phyloP scores from a whole-genome alignment of 1,139 yeast species.

The Geotrichum europaeum region DNA sequence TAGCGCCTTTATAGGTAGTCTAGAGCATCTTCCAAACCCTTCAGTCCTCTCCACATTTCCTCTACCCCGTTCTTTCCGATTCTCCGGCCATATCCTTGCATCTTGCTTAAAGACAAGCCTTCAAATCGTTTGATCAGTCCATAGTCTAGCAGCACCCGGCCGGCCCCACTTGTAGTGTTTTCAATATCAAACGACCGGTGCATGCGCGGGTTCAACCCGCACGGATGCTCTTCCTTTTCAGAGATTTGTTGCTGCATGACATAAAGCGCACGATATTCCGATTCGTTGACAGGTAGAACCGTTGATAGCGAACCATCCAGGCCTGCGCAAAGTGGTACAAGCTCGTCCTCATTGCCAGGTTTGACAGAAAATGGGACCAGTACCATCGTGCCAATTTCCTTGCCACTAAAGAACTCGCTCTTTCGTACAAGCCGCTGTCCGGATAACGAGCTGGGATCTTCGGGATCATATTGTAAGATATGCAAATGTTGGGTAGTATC shows the following conservation, averaged over 20 bases:
- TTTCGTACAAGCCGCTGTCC: slow-evolving; percentile 72
- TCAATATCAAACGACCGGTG: slow-evolving; percentile 27
- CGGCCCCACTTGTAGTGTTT: slow-evolving; percentile 12
- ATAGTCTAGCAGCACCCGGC: slow-evolving; percentile 27
- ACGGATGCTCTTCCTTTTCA: slow-evolving; percentile 65
- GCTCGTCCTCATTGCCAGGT: slow-evolving; percentile 19
- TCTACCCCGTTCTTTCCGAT: slow-evolving; percentile 33
- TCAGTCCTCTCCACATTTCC: slow-evolving; percentile 25
- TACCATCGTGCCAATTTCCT: slow-evolving; percentile 53
- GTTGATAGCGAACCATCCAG: slow-evolving; percentile 73
- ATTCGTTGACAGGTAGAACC: slow-evolving; percentile 71
- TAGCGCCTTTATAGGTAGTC: background rate
- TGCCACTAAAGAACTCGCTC: slow-evolving; percentile 65
- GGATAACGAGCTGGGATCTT: slow-evolving; percentile 72
- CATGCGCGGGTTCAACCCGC: slow-evolving; percentile 70
- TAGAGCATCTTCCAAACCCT: background rate
- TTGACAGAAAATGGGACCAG: slow-evolving; percentile 41
- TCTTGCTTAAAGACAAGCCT: slow-evolving; percentile 25
- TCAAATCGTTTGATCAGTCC: slow-evolving; percentile 25
- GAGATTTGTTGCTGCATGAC: slow-evolving; percentile 81
- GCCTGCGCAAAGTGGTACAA: slow-evolving; percentile 54
- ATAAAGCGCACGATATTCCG: slow-evolving; percentile 71
- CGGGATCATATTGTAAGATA: slow-evolving; percentile 83
- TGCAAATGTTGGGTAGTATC: slow-evolving; percentile 70
- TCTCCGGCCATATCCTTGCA: slow-evolving; percentile 29